A percentile compares a stretch with the other conserved stretches of the same genome.
These are phyloP conservation scores for Pseudogymnoascus sp. DNA, from an alignment of 2,329 filamentous ascomycete genomes.

Conservation along the genomic window DNA sequence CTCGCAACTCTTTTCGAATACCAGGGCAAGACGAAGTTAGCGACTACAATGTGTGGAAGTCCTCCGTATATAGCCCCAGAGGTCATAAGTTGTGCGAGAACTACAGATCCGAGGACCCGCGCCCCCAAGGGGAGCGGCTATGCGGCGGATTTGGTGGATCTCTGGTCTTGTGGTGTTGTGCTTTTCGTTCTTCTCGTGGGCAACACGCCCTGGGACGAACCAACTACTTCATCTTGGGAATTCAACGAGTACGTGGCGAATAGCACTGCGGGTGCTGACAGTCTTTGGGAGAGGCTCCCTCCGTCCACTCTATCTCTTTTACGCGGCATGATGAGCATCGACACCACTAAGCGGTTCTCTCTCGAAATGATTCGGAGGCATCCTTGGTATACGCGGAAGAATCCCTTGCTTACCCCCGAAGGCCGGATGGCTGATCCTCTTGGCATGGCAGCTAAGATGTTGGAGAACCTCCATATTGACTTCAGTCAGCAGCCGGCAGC, in stretches of 20 bases:
- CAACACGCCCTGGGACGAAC: conserved; percentile 97
- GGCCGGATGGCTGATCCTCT: conserved; percentile 73
- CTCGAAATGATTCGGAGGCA: conserved; percentile 81
- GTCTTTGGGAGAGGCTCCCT: conserved; percentile 76
- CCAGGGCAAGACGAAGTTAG: conserved; percentile 72
- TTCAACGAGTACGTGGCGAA: conserved; percentile 79
- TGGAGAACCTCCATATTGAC: conserved; percentile 83
- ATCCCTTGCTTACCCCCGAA: conserved; percentile 64
- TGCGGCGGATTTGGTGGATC: conserved; percentile 72
- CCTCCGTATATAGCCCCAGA: conserved; percentile 97
- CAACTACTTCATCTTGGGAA: conserved; percentile 78
- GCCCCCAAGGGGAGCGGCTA: conserved; percentile 52
- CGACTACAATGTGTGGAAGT: conserved; percentile 85
- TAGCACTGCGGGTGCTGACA: conserved; percentile 73
- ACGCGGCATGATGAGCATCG: conserved; percentile 85
- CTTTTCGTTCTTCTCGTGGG: conserved; percentile 90
- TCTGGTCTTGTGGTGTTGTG: conserved; percentile 98
- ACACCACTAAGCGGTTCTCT: conserved; percentile 68
- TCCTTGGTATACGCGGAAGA: conserved; percentile 86
- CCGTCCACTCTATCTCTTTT: conserved; percentile 68
- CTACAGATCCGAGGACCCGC: conserved; percentile 35
- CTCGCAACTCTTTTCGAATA: conserved; percentile 91
- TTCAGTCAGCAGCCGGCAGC: conserved; percentile 58
- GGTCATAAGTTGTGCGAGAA: conserved; percentile 52
- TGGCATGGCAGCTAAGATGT: conserved; percentile 86